A percentile compares a stretch with the other conserved stretches of the same genome.
These are phyloP conservation scores for Phaeomoniella chlamydospora DNA, from an alignment of 2,329 filamentous ascomycete species.

Conservation along the genomic window DNA sequence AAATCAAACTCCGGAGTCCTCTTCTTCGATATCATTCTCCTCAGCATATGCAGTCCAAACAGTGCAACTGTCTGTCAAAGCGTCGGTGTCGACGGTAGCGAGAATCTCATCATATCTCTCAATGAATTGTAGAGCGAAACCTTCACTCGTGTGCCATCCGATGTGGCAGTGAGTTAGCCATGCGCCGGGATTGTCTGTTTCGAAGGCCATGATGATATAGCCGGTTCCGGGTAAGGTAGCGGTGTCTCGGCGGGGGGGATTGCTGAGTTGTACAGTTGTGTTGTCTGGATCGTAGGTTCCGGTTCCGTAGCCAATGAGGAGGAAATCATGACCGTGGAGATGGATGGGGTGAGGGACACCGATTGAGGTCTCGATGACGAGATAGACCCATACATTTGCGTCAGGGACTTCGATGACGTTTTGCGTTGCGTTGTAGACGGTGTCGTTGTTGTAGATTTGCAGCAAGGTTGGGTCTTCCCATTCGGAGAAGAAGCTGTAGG, in stretches of 20 bases:
- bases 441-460: constrained; percentile 16
- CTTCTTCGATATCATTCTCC: not conserved
- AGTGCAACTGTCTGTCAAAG: not conserved
- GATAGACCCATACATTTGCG: constrained; percentile 15
- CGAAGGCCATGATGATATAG: too few relatives aligned
- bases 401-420: constrained; percentile 13
- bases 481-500: constrained; percentile 16
- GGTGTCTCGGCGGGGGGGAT: constrained; percentile 34
- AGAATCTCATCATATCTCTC: too few relatives aligned
- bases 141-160: too few relatives aligned
- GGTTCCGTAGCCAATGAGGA: constrained; percentile 8
- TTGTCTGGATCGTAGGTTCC: constrained; percentile 15
- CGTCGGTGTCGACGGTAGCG: not conserved
- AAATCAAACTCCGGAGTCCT: too few relatives aligned
- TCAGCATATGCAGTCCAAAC: not conserved
- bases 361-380: too few relatives aligned
- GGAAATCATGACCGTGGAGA: constrained; percentile 14
- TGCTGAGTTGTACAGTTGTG: constrained; percentile 15
- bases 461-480: constrained; percentile 28
- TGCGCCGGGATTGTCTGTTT: too few relatives aligned
- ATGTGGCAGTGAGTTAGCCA: too few relatives aligned
- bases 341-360: constrained; percentile 23
- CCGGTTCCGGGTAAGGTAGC: constrained; percentile 29
- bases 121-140: constrained; percentile 33
- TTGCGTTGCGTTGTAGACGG: constrained; percentile 15